Conservation (phyloP, 768 basidiomycete genomes). For the Floccularia luteovirens region DNA sequence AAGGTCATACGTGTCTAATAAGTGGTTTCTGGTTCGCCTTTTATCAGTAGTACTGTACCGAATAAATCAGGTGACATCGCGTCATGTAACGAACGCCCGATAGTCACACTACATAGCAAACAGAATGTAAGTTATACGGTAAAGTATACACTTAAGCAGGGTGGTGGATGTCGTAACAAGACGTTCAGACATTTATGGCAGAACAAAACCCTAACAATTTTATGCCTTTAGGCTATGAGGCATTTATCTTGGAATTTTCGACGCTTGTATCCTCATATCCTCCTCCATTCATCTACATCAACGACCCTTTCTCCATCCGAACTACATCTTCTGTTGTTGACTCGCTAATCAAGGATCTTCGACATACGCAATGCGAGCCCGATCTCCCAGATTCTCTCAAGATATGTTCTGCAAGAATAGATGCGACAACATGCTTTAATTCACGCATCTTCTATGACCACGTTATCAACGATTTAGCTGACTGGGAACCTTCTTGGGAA, state of each 20-base stretch:
- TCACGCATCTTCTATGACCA: conserved; percentile 60
- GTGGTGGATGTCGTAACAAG: too few species aligned
- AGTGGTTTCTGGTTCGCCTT: too few species aligned
- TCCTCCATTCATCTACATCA: conserved; percentile 63
- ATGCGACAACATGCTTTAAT: conserved; percentile 55
- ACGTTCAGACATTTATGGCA: too few species aligned
- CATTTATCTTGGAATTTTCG: conserved; percentile 22
- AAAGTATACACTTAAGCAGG: too few species aligned
- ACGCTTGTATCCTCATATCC: conserved; percentile 31
- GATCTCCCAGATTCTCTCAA: conserved; percentile 13
- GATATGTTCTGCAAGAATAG: conserved; percentile 36
- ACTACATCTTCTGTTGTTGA: conserved; percentile 37
- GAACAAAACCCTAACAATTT: too few species aligned
- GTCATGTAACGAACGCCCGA: too few species aligned
- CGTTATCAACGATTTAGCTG: conserved; percentile 51
- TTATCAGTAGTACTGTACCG: too few species aligned
- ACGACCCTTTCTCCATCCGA: conserved; percentile 44
- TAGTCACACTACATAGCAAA: too few species aligned
- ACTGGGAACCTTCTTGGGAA: conserved; percentile 51
- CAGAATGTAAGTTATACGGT: too few species aligned
- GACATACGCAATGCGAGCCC: conserved; percentile 7
- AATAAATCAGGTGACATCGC: too few species aligned
- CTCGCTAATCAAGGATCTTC: conserved; percentile 21
- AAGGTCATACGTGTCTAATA: too few species aligned
- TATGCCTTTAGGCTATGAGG: conserved; percentile 21